A percentile compares a stretch with the other conserved stretches of the same genome.
Evolutionary conservation across 805 yeast species (phyloP).

Genomic region (Grigorovia jiainica): DNA sequence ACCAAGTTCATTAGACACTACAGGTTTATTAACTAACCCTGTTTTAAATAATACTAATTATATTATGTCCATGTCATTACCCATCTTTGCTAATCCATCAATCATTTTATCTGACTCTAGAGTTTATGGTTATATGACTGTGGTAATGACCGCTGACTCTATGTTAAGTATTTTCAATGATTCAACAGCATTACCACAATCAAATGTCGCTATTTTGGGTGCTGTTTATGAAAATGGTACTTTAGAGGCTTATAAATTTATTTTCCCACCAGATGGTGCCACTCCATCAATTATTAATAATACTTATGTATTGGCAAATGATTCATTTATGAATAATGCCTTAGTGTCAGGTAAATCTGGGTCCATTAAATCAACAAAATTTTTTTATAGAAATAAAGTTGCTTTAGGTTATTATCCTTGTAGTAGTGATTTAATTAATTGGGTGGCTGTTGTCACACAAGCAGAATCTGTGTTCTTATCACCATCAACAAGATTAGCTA

Average conservation of each 20-base stretch:
- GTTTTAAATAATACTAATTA: constrained; percentile 37
- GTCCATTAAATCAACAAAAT: constrained; percentile 29
- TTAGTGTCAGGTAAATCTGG: constrained; percentile 34
- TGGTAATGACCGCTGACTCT: constrained; percentile 41
- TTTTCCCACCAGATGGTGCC: constrained; percentile 32
- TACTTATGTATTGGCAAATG: constrained; percentile 22
- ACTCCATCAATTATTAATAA: constrained; percentile 12
- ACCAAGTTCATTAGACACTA: constrained; percentile 31
- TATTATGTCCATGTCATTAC: constrained; percentile 67
- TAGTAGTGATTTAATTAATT: constrained; percentile 35
- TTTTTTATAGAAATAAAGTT: constrained; percentile 32
- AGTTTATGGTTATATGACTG: constrained; percentile 63
- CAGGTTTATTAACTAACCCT: constrained; percentile 63
- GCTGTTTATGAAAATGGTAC: constrained; percentile 17
- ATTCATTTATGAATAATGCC: constrained; percentile 29
- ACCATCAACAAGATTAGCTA: constrained; percentile 53
- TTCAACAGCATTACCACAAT: constrained; percentile 33
- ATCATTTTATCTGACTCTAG: constrained; percentile 49
- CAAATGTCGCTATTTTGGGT: constrained; percentile 26
- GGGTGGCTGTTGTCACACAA: constrained; percentile 76
- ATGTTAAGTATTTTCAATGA: constrained; percentile 34
- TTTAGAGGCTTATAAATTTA: constrained; percentile 32
- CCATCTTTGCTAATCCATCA: constrained; percentile 66
- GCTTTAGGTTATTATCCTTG: constrained; percentile 51
- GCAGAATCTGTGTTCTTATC: constrained; percentile 45